These are phyloP conservation scores for Phytophthora pluvialis DNA, from an alignment of 352 stramenopile genomes.

Conservation along the genomic window DNA sequence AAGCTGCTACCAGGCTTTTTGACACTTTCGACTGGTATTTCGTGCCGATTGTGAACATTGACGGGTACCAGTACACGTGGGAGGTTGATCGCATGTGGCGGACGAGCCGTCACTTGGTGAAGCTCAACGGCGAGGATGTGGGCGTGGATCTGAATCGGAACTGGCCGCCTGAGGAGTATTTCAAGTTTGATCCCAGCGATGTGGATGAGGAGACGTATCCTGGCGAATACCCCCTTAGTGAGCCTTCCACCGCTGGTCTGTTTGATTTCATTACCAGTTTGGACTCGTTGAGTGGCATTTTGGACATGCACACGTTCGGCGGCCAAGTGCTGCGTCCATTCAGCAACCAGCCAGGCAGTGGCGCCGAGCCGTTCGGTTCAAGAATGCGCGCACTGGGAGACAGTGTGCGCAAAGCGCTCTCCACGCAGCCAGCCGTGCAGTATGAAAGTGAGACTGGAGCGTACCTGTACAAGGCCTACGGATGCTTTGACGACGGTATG, in stretches of 20 bases:
- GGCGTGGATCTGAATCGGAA: conserved; percentile 84
- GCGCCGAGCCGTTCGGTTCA: conserved; percentile 56
- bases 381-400: conserved; percentile 54
- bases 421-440: conserved; percentile 35
- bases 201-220: conserved; percentile 64
- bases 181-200: conserved; percentile 49
- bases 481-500: conserved; percentile 73
- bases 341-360: conserved; percentile 49
- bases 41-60: conserved; percentile 79
- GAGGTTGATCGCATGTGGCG: conserved; percentile 69
- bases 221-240: conserved; percentile 60
- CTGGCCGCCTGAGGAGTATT: conserved; percentile 65
- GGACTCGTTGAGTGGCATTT: conserved; percentile 48
- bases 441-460: conserved; percentile 65
- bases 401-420: conserved; percentile 57
- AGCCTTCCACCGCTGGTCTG: conserved; percentile 53
- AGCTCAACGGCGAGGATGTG: conserved; percentile 39
- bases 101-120: conserved; percentile 53
- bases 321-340: conserved; percentile 71
- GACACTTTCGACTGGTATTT: conserved; percentile 80
- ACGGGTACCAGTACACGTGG: conserved; percentile 82
- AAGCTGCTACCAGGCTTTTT: conserved; percentile 30
- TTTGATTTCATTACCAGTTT: conserved; percentile 64
- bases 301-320: conserved; percentile 75
- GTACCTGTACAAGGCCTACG: conserved; percentile 70